phyloP scores from a whole-genome alignment of 805 yeast genomes.

The Ogataea populi-albae region DNA sequence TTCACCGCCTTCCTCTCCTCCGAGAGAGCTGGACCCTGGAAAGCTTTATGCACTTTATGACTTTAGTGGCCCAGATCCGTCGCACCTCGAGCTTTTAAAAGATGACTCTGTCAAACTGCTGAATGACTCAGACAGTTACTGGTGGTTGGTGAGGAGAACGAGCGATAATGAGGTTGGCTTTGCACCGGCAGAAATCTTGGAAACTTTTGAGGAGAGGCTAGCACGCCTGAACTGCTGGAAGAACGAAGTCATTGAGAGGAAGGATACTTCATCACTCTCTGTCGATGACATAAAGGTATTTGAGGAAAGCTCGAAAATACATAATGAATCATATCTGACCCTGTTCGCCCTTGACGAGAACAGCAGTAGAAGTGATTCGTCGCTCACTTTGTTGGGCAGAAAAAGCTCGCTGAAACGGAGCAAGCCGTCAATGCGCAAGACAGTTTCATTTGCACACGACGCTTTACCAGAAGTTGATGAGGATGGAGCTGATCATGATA shows the following conservation, averaged over 20 bases:
- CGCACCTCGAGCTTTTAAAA: constrained; percentile 75
- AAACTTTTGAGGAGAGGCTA: constrained; percentile 84
- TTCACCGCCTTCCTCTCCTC: constrained; percentile 77
- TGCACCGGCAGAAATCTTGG: constrained; percentile 94
- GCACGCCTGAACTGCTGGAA: constrained; percentile 92
- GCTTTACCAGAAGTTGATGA: constrained; percentile 16
- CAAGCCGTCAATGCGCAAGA: constrained; percentile 24
- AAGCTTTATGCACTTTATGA: constrained; percentile 84
- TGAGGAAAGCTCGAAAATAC: constrained; percentile 13
- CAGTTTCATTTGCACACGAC: constrained; percentile 31
- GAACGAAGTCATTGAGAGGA: constrained; percentile 66
- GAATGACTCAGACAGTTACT: constrained; percentile 88
- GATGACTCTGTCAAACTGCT: constrained; percentile 81
- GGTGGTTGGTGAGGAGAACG: constrained; percentile 82
- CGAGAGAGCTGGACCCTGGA: constrained; percentile 76
- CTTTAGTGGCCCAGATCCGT: constrained; percentile 88
- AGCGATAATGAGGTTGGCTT: constrained; percentile 62
- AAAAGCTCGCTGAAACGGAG: constrained; percentile 27
- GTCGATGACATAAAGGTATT: constrained; percentile 28
- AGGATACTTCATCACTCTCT: constrained; percentile 20
- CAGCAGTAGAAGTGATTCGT: constrained; percentile 18
- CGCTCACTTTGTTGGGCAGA: constrained; percentile 21
- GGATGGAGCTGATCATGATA: constrained; percentile 39
- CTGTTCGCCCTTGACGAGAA: constrained; percentile 11
- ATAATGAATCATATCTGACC: constrained; percentile 14